These are phyloP conservation scores for Fusarium heterosporum DNA, from an alignment of 2,329 filamentous ascomycete species.

Conservation along the genomic window DNA sequence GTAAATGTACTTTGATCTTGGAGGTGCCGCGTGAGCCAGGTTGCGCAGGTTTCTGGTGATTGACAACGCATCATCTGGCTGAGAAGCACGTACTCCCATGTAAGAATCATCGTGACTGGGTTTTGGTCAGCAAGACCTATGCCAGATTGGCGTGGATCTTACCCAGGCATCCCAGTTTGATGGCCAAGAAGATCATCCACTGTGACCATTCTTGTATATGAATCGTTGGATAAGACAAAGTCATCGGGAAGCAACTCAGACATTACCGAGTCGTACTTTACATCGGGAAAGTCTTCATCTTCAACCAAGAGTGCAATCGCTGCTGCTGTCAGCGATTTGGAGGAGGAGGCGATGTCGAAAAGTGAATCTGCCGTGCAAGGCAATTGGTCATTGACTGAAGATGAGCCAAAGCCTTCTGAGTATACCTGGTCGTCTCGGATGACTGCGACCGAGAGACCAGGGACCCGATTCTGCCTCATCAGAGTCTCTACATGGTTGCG, in stretches of 20 bases:
- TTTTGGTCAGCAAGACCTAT: accelerated
- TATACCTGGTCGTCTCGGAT: not conserved
- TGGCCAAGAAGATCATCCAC: conserved; percentile 21
- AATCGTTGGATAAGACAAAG: conserved; percentile 6
- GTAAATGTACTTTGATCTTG: conserved; percentile 7
- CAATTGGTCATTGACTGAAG: not conserved
- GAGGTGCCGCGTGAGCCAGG: not conserved
- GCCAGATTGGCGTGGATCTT: accelerated
- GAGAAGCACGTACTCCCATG: conserved; percentile 1
- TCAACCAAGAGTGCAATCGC: not conserved
- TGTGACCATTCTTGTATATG: conserved; percentile 1
- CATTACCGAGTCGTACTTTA: conserved; percentile 2
- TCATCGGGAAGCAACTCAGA: conserved; percentile 13
- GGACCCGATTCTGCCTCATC: conserved; percentile 1
- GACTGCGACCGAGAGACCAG: conserved; percentile 11
- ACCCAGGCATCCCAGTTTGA: conserved; percentile 17
- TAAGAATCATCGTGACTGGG: conserved; percentile 14
- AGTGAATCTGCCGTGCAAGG: conserved; percentile 16
- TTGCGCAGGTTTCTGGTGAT: conserved; percentile 19
- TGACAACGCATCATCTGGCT: not conserved
- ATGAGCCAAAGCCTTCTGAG: conserved; percentile 5
- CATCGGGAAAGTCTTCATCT: not conserved
- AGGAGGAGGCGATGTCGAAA: conserved; percentile 23
- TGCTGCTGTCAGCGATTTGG: conserved; percentile 4
- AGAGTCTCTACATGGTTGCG: not conserved